These are phyloP conservation scores for Sphagnum fallax DNA, from an alignment of 228 moss, liverwort and hornwort species.

Conservation along the genomic window DNA sequence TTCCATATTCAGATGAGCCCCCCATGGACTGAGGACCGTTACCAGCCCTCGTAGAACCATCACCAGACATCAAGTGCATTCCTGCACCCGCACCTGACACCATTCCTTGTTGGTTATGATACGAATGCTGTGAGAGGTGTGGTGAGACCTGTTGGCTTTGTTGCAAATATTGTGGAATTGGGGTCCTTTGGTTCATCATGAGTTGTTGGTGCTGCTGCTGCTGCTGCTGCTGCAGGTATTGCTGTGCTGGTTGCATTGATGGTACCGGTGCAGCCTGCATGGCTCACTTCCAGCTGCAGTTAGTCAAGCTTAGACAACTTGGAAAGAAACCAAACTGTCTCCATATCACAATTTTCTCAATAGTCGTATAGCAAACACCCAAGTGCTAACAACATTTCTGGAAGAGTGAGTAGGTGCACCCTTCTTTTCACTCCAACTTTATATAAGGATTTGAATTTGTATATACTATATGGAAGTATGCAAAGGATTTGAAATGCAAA, in stretches of 20 bases:
- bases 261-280: constrained; percentile 17
- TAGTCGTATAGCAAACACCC: no score
- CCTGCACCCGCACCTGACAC: constrained; percentile 24
- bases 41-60: constrained; percentile 16
- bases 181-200: constrained; percentile 33
- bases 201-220: constrained; percentile 45
- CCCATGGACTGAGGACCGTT: constrained; percentile 28
- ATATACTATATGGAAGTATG: constrained; percentile 10
- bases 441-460: constrained; percentile 18
- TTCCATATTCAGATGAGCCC: constrained; percentile 24
- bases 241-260: constrained; percentile 24
- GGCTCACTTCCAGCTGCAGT: not conserved
- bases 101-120: constrained; percentile 32
- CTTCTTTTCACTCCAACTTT: no score
- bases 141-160: constrained; percentile 40
- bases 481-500: no score
- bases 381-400: no score
- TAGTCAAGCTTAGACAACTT: not conserved
- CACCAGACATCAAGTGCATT: constrained; percentile 26
- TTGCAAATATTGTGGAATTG: constrained; percentile 35
- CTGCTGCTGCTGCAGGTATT: constrained; percentile 15
- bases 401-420: no score
- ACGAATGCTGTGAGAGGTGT: constrained; percentile 37
- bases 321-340: no score
- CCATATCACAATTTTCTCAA: no score